Evolutionary conservation across 2,329 filamentous ascomycete species (phyloP), one percentile per base, ranked within the genome.

Genomic region (Cucurbitaria berberidis): DNA sequence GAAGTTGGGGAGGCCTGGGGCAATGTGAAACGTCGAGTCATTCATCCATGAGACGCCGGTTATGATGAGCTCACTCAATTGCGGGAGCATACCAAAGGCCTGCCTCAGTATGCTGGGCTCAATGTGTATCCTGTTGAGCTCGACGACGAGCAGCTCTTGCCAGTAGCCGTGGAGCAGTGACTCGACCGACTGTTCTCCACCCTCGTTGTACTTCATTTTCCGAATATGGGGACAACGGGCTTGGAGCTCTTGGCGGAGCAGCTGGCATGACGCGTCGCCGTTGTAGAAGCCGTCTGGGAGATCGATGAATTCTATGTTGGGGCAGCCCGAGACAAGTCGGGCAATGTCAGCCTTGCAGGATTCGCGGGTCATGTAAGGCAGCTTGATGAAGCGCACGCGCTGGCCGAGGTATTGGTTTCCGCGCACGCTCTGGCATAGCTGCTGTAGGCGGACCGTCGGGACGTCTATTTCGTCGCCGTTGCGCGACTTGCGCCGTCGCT

Each of bases 341-440:
- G 93, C 93, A 43, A 97, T 84, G 59, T 93, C 90, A 48, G 89
- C 84, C 72, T 95, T 91, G 72, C 85, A 89, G 1, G 90, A 90
- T 78, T 97, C 91, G 52, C 93, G 87, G 48, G 93, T 88, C 93
- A 97, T 97, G 75, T 96, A 97, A 6, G 93, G 91, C 53, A 91
- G 87, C 79, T 96, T 96, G 67, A 98, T 81, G 65, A 88, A 92
- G 68, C 88, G 79, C 5, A 96, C 90, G 36, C 86, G 80, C 49
- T 83, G 80, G 29, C 88, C 91, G 40, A 96, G 74, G 42, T 78
- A 85, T 19, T 86, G 84, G 57, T 92, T 88, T 44, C 93, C 89
- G 58, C 92, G 86, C 44, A 97, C 85, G 1, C 92, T 91, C 57
- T 91, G 86, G 70, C 89, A 90, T 41, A 98, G 84, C 50, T 96